Conservation (phyloP, 2,329 filamentous ascomycete species). For the Diaporthe eres region DNA sequence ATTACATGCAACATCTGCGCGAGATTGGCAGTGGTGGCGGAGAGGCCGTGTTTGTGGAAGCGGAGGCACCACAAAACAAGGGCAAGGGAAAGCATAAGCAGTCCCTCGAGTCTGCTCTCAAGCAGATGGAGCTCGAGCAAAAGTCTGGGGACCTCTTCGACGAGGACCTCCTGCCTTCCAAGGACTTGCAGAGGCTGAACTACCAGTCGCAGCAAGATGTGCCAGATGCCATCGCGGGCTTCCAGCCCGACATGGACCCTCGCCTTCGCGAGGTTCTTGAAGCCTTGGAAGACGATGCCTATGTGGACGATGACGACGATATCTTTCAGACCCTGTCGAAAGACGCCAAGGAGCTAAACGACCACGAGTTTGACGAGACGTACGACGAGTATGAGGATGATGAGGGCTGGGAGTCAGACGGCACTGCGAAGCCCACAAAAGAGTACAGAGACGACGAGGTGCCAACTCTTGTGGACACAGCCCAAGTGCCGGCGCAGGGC, state of each 20-base stretch:
- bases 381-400: slow-evolving; percentile 74
- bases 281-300: slow-evolving; percentile 95
- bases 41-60: slow-evolving; percentile 87
- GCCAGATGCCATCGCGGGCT: slow-evolving; percentile 91
- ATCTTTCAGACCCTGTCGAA: slow-evolving; percentile 75
- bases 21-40: slow-evolving; percentile 84
- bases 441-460: slow-evolving; percentile 66
- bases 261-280: slow-evolving; percentile 91
- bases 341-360: slow-evolving; percentile 65
- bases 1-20: slow-evolving; percentile 99
- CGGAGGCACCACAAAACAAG: slow-evolving; percentile 72
- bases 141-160: slow-evolving; percentile 74
- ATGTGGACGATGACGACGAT: slow-evolving; percentile 89
- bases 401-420: slow-evolving; percentile 95
- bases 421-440: slow-evolving; percentile 82
- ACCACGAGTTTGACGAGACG: slow-evolving; percentile 81
- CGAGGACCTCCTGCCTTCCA: slow-evolving; percentile 82
- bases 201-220: slow-evolving; percentile 96
- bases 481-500: slow-evolving; percentile 69
- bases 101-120: slow-evolving; percentile 86
- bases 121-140: slow-evolving; percentile 70
- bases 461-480: slow-evolving; percentile 63
- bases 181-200: slow-evolving; percentile 81
- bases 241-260: slow-evolving; percentile 98
- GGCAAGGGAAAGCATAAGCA: slow-evolving; percentile 82